Base-by-base conservation (phyloP, 306 rosid genomes). In the Lathyrus tuberosus region DNA sequence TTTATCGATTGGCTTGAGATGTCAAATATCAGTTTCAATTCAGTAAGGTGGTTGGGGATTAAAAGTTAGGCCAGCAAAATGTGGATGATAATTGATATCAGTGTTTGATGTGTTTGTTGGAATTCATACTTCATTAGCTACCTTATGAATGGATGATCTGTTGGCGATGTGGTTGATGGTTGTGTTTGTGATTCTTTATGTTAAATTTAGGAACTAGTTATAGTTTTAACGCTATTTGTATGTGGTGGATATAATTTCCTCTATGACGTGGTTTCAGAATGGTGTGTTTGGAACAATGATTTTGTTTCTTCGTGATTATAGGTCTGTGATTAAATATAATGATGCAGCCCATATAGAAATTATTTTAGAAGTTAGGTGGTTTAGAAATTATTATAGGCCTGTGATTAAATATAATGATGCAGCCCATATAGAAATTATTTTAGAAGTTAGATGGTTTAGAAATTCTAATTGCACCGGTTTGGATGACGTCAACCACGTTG, bases 1-100 rank as follows among this genome's bases (percentile, higher is more conserved):
- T n/a, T n/a, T n/a, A n/a, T 82, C 65, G 83, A 77, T 75, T 89
- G 84, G 77, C 72, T 82, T 82, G 86, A 81, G 76, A 83, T 84
- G 71, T 79, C 83, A 37, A 47, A 44, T 61, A 49, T 58, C 42
- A 43, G 69, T 74, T 81, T 65, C 20, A 15, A 68, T 63, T 54
- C 52, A 60, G 77, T 76, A 62, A 69, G 77, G 44, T 44, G 68
- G 62, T 6, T 31, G 37, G 67, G 75, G 18, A 4, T 57, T 52
- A 71, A 77, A 54, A 53, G 79, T 75, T 62, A 26, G 76, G 70
- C 62, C 56, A 48, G 31, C 52, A 20, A 80, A 40, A 61, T 72
- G 18, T 81, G 81, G 60, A 70, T 81, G 78, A 56, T 72, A 38
- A 8, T 68, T 76, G 78, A 61, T 76, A 54, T 38, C 35, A 62